Evolutionary conservation across 805 yeast species (phyloP).

Genomic region (Saccharomycopsis selenospora): DNA sequence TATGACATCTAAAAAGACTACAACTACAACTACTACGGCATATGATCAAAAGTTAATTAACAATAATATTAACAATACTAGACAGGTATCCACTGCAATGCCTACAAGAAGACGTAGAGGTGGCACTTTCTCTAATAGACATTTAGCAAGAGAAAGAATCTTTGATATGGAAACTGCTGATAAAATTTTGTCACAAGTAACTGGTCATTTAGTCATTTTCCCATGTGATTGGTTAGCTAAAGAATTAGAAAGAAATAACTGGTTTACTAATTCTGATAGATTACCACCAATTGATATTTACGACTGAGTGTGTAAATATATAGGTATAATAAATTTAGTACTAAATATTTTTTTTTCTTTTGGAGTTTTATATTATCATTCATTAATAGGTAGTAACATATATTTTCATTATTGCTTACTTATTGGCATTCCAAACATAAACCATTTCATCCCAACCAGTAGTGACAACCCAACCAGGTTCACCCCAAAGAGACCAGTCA

Average conservation of each 20-base stretch:
- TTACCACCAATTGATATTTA: constrained; percentile 93
- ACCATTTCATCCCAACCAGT: constrained; percentile 97
- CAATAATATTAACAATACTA: no score
- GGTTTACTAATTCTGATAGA: constrained; percentile 93
- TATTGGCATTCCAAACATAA: constrained; percentile 72
- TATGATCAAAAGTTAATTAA: no score
- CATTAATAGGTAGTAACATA: no score
- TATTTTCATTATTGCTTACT: no score
- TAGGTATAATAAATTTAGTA: no score
- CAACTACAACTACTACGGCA: no score
- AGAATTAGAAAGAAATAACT: constrained; percentile 85
- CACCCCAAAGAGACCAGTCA: constrained; percentile 96
- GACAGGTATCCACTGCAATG: constrained; percentile 7
- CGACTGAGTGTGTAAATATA: no score
- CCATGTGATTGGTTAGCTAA: constrained; percentile 85
- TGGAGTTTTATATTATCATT: no score
- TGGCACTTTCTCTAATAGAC: constrained; percentile 33
- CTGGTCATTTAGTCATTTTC: constrained; percentile 85
- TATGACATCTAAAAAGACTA: no score
- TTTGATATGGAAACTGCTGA: constrained; percentile 74
- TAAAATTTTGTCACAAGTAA: constrained; percentile 58
- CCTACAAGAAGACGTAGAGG: constrained; percentile 30
- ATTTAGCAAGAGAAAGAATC: constrained; percentile 39
- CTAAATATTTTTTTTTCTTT: no score
- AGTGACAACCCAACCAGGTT: constrained; percentile 90